phyloP scores from a whole-genome alignment of 495 filamentous ascomycete species.

The Friedmanniomyces simplex region DNA sequence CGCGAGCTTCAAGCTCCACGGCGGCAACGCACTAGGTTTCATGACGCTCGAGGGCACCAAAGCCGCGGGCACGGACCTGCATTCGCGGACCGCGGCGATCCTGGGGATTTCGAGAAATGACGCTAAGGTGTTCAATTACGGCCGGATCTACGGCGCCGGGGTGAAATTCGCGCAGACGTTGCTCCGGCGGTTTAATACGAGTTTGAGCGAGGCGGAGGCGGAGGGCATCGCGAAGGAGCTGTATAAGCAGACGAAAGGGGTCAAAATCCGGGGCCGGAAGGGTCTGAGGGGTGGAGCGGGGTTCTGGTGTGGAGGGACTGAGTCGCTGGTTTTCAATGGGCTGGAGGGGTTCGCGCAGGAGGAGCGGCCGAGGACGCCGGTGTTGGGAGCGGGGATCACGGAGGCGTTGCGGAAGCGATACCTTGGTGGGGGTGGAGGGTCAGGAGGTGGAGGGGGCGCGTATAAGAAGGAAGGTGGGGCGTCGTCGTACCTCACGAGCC shows the following conservation, averaged over 20 bases:
- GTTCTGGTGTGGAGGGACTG: constrained; percentile 95
- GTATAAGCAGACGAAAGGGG: constrained; percentile 82
- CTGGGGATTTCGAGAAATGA: constrained; percentile 88
- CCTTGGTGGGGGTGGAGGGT: constrained; percentile 63
- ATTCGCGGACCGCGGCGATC: constrained; percentile 86
- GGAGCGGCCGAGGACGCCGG: constrained; percentile 79
- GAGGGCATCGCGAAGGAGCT: constrained; percentile 63
- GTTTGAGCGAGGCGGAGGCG: constrained; percentile 64
- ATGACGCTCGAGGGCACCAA: constrained; percentile 98
- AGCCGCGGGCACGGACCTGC: constrained; percentile 82
- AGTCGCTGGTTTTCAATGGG: constrained; percentile 96
- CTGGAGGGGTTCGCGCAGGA: constrained; percentile 96
- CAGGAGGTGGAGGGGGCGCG: not conserved
- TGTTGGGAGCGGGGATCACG: constrained; percentile 93
- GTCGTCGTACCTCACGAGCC: constrained; percentile 67
- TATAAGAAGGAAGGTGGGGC: not conserved
- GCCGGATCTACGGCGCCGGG: constrained; percentile 93
- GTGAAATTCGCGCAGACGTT: constrained; percentile 85
- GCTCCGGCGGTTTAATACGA: constrained; percentile 85
- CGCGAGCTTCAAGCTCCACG: constrained; percentile 84
- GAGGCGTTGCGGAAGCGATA: constrained; percentile 83
- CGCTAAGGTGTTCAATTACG: constrained; percentile 98
- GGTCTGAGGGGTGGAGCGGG: constrained; percentile 32
- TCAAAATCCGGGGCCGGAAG: constrained; percentile 56
- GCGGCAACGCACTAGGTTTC: constrained; percentile 93